Conservation (phyloP, 768 basidiomycete genomes). For the Tylopilus sp. region DNA sequence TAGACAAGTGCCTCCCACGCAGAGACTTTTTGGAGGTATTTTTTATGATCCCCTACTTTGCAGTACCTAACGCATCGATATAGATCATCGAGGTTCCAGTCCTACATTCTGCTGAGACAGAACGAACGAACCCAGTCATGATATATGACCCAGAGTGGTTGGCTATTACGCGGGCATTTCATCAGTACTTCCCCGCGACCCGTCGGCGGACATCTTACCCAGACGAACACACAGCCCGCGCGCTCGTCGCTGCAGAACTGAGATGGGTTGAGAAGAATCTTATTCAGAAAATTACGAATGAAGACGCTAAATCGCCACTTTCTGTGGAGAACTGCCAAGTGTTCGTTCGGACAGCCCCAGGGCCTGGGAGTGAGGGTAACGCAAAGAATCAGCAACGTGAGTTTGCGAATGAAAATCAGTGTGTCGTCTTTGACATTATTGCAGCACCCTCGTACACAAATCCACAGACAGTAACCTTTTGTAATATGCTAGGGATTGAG, state of each 20-base stretch:
- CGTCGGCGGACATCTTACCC: constrained; percentile 58
- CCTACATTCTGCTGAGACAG: constrained; percentile 7
- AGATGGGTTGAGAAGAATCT: constrained; percentile 69
- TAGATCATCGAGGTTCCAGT: constrained; percentile 69
- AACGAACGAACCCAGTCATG: constrained; percentile 36
- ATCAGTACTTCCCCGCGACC: constrained; percentile 65
- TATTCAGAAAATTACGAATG: constrained; percentile 14
- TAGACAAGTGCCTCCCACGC: constrained; percentile 83
- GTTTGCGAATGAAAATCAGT: constrained; percentile 12
- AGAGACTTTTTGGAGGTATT: constrained; percentile 79
- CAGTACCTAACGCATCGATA: not conserved
- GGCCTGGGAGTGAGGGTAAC: constrained; percentile 40
- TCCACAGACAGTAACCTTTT: constrained; percentile 87
- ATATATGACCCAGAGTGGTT: constrained; percentile 91
- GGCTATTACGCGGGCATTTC: constrained; percentile 85
- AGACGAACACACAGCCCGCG: constrained; percentile 43
- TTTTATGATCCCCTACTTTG: not conserved
- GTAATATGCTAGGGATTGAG: constrained; percentile 70
- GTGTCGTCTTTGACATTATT: constrained; percentile 3
- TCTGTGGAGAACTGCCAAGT: constrained; percentile 55
- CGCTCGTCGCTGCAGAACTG: constrained; percentile 54
- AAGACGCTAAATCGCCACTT: constrained; percentile 1
- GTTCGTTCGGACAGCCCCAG: constrained; percentile 67
- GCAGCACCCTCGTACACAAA: constrained; percentile 78
- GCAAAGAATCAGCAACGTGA: constrained; percentile 39